Conservation (phyloP, 768 basidiomycete genomes). For the Amanita brunnescens region DNA sequence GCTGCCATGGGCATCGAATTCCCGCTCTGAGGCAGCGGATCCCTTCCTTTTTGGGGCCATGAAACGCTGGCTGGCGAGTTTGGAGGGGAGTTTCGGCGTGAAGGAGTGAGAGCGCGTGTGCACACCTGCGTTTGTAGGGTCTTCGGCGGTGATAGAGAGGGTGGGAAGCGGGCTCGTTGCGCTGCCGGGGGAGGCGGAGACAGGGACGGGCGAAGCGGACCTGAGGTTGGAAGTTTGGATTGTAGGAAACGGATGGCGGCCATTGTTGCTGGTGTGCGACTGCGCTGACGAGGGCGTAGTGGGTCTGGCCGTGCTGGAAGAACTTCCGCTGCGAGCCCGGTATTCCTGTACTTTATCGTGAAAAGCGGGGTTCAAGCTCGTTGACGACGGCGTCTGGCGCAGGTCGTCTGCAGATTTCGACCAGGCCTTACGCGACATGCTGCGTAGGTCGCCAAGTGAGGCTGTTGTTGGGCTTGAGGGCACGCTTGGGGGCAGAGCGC, state of each 20-base stretch:
- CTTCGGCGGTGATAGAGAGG: slow-evolving; percentile 37
- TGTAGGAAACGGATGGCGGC: slow-evolving; percentile 34
- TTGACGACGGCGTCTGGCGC: slow-evolving; percentile 35
- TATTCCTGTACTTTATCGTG: slow-evolving; percentile 62
- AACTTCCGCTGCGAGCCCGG: slow-evolving; percentile 50
- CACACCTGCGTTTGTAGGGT: slow-evolving; percentile 22
- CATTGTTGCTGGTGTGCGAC: slow-evolving; percentile 12
- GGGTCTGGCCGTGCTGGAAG: slow-evolving; percentile 34
- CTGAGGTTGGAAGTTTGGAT: slow-evolving; percentile 8
- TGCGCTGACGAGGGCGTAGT: slow-evolving; percentile 25
- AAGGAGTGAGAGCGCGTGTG: slow-evolving; percentile 64
- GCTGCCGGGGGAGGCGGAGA: slow-evolving; percentile 25
- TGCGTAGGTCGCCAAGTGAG: slow-evolving; percentile 54
- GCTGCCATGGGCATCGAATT: slow-evolving; percentile 17
- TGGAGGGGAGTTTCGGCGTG: slow-evolving; percentile 43
- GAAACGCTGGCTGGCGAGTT: too few species aligned
- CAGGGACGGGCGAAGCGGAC: not conserved
- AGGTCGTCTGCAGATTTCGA: slow-evolving; percentile 77
- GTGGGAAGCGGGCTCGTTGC: slow-evolving; percentile 17
- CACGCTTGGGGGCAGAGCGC: slow-evolving; percentile 25
- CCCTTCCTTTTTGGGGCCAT: slow-evolving; percentile 45
- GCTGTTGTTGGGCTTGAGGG: slow-evolving; percentile 25
- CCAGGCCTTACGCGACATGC: slow-evolving; percentile 65
- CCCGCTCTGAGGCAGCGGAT: slow-evolving; percentile 32
- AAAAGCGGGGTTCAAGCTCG: slow-evolving; percentile 33